phyloP scores from a whole-genome alignment of 768 basidiomycete genomes.

The Dacryopinax spathularia region DNA sequence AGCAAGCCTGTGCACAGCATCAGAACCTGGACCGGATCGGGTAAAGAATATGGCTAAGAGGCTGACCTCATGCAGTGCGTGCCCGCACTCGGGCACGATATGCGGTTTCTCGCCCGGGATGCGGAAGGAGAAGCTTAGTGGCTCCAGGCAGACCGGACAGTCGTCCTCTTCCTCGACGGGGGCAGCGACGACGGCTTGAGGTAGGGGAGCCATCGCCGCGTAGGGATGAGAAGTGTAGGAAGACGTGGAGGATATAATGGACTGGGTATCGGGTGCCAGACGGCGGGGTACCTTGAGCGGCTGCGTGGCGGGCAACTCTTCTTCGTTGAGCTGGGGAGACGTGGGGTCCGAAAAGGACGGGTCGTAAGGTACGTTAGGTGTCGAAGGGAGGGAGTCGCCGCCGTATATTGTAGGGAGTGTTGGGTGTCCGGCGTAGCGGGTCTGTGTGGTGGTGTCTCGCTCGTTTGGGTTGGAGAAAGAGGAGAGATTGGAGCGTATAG shows the following conservation, averaged over 20 bases:
- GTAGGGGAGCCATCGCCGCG: slow-evolving; percentile 7
- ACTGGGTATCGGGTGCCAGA: neutral
- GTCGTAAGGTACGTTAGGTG: slow-evolving; percentile 2
- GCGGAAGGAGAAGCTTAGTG: slow-evolving; percentile 81
- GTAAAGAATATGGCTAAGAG: slow-evolving; percentile 4
- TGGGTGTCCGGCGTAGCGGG: neutral
- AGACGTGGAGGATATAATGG: slow-evolving; percentile 2
- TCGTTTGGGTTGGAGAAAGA: neutral
- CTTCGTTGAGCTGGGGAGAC: neutral
- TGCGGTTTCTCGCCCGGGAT: slow-evolving; percentile 94
- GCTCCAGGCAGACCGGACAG: slow-evolving; percentile 94
- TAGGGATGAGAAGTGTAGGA: slow-evolving; percentile 11
- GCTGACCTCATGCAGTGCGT: slow-evolving; percentile 84
- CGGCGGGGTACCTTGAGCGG: neutral
- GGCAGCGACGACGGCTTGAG: slow-evolving; percentile 45
- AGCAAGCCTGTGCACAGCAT: slow-evolving; percentile 59
- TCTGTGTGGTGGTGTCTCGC: neutral
- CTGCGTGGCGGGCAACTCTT: neutral
- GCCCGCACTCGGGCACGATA: slow-evolving; percentile 93
- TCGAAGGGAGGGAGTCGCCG: slow-evolving; percentile 1
- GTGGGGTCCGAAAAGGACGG: neutral
- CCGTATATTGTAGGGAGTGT: neutral
- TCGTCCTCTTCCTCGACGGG: slow-evolving; percentile 64
- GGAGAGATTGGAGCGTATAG: neutral
- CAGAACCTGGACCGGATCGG: slow-evolving; percentile 1